Base-by-base conservation (phyloP, 768 basidiomycete genomes). In the Psilocybe subaeruginosa region DNA sequence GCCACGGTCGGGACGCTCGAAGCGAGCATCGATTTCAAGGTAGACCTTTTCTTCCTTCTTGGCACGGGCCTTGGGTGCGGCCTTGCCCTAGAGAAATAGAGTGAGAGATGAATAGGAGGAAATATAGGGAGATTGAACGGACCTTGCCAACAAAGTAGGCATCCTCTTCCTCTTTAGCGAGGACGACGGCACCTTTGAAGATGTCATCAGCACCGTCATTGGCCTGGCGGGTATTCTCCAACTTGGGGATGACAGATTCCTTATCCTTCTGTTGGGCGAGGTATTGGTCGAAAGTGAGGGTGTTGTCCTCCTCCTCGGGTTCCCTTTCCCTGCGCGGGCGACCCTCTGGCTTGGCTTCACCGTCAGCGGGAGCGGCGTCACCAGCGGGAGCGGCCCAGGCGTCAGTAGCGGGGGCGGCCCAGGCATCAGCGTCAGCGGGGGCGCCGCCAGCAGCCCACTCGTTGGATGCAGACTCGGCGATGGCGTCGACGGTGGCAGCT, bases 131-230 rank as follows among this genome's bases (percentile, higher is more conserved):
- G 56, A 35, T 49, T 7, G 55, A 11, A 71, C 80, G 46, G 65
- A 95, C 97, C 91, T 97, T 97, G 76, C 93, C 92, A 62, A 88
- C 85, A 77, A 91, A 95, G 83, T 95, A 96, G 52, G 86, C 77
- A 62, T 84, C 83, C 64, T 88, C 87, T n/a, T 92, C 87, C 43
- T 90, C 88, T 74, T 88, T 92, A 70, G 78, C 73, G 67, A 92
- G 76, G 60, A 82, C 82, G 61, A 89, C 82, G 60, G 82, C 87
- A 72, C 88, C 90, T 72, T 89, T 88, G 85, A 89, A 91, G 74
- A 86, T 72, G 64, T 78, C 77, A 48, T 89, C 88, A 33, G 83
- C 82, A 62, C 92, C 92, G 59, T 94, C 93, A 74, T 93, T 92
- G 68, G 89, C 93, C 76, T 89, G 85, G 72, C 90, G 86, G 60